Percentiles rank a stretch among this genome's conserved stretches.
Conservation (phyloP, 2,329 filamentous ascomycete genomes). For the Colletotrichum acutatum region DNA sequence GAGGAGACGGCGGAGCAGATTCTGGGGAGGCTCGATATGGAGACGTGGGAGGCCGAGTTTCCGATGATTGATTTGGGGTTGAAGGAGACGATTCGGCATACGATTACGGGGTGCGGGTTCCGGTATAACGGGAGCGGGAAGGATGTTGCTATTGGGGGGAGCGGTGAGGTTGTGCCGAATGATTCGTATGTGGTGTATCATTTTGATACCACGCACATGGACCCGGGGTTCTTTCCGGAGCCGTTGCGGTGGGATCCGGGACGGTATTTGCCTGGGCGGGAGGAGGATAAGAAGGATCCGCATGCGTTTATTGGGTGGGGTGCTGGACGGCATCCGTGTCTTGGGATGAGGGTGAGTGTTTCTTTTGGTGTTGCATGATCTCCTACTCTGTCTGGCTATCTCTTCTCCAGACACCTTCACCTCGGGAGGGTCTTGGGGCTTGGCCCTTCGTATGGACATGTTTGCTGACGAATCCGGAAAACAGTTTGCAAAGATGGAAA, state of each 20-base stretch:
- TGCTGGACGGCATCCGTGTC: conserved; percentile 48
- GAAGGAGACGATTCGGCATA: conserved; percentile 64
- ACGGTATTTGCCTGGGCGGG: conserved; percentile 57
- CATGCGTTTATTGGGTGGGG: conserved; percentile 50
- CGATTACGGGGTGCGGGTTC: conserved; percentile 58
- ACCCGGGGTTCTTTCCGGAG: conserved; percentile 59
- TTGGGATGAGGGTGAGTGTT: conserved; percentile 39
- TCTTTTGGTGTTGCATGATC: neutral
- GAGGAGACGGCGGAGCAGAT: conserved; percentile 47
- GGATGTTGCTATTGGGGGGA: conserved; percentile 55
- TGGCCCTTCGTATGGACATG: neutral
- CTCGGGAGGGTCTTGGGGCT: no score
- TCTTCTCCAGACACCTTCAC: neutral
- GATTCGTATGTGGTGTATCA: conserved; percentile 58
- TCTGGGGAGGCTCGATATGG: conserved; percentile 56
- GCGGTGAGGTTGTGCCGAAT: conserved; percentile 60
- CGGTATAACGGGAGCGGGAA: conserved; percentile 60
- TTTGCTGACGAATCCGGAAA: conserved; percentile 4
- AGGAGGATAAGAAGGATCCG: conserved; percentile 53
- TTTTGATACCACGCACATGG: conserved; percentile 59
- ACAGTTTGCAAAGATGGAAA: conserved; percentile 64
- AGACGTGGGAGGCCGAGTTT: conserved; percentile 67
- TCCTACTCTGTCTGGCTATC: neutral
- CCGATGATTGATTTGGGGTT: conserved; percentile 62
- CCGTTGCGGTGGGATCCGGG: conserved; percentile 61